phyloP scores from a whole-genome alignment of 1,284 basidiomycete species.

The Cryptococcus maquisensis region DNA sequence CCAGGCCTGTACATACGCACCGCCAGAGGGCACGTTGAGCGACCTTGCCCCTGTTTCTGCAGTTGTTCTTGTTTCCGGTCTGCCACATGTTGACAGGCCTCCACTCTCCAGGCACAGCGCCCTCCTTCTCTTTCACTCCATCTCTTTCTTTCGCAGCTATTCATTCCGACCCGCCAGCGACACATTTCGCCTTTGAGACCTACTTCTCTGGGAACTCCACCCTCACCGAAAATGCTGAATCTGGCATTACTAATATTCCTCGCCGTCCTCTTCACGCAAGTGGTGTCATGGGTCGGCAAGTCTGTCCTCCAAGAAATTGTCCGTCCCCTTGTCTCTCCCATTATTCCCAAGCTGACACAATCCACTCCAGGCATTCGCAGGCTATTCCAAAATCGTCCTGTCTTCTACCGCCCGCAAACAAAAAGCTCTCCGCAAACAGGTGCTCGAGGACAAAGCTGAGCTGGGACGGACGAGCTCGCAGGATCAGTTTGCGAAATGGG shows the following conservation, averaged over 20 bases:
- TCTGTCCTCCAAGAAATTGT: constrained; percentile 73
- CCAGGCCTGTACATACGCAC: too few relatives aligned
- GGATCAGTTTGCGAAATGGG: constrained; percentile 99
- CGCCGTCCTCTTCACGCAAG: constrained; percentile 72
- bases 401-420: constrained; percentile 57
- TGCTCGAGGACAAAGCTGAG: constrained; percentile 76
- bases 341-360: not conserved
- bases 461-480: constrained; percentile 86
- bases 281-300: constrained; percentile 82
- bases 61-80: too few relatives aligned
- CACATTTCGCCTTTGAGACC: too few relatives aligned
- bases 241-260: constrained; percentile 75
- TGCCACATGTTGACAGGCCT: too few relatives aligned
- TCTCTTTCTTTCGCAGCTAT: too few relatives aligned
- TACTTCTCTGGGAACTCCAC: too few relatives aligned
- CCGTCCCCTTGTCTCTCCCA: constrained; percentile 41
- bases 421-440: constrained; percentile 66
- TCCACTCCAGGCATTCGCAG: constrained; percentile 58
- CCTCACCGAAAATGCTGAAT: too few relatives aligned
- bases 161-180: too few relatives aligned
- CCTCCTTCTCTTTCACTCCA: too few relatives aligned
- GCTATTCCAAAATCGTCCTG: constrained; percentile 66
- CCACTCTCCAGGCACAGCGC: too few relatives aligned
- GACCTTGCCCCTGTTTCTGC: too few relatives aligned
- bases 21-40: too few relatives aligned